These are phyloP conservation scores for Phyllosticta citriasiana DNA, from an alignment of 2,329 filamentous ascomycete genomes.

Conservation along the genomic window DNA sequence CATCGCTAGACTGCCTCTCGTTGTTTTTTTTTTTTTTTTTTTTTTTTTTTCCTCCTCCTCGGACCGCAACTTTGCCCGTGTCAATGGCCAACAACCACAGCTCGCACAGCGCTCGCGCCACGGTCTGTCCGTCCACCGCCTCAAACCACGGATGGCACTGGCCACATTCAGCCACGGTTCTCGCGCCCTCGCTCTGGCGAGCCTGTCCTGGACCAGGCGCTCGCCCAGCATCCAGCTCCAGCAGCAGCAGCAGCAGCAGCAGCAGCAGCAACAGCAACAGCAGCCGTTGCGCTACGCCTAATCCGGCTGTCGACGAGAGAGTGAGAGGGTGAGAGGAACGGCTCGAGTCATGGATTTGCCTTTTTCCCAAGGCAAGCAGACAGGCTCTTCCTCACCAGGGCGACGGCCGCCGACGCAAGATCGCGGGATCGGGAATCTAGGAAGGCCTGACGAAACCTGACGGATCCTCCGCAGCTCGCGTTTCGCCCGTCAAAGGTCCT, in stretches of 20 bases:
- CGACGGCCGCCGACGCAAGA: neutral
- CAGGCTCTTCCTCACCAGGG: conserved; percentile 7
- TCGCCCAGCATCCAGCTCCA: conserved; percentile 5
- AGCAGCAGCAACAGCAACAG: conserved; percentile 2
- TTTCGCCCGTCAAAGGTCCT: conserved; percentile 6
- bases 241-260: conserved; percentile 3
- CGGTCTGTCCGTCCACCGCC: neutral
- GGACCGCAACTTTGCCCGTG: neutral
- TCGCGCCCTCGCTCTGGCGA: neutral
- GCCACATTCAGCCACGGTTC: neutral
- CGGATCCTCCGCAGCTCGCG: conserved; percentile 8
- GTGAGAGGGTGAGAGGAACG: conserved; percentile 5
- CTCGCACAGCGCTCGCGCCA: conserved; percentile 3
- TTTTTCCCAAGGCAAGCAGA: conserved; percentile 2
- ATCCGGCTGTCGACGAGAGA: neutral
- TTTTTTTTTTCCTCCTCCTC: neutral
- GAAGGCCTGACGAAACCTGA: conserved; percentile 3
- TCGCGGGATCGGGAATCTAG: conserved; percentile 9
- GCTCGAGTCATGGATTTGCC: conserved; percentile 3
- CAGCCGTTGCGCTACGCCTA: conserved; percentile 9
- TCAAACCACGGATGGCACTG: neutral
- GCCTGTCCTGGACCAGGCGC: neutral
- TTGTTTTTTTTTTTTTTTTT: neutral
- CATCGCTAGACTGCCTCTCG: too few species aligned
- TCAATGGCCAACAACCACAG: conserved; percentile 1